Conservation (phyloP, 192 early-diverging fungal species). For the Coemansia sp. region DNA sequence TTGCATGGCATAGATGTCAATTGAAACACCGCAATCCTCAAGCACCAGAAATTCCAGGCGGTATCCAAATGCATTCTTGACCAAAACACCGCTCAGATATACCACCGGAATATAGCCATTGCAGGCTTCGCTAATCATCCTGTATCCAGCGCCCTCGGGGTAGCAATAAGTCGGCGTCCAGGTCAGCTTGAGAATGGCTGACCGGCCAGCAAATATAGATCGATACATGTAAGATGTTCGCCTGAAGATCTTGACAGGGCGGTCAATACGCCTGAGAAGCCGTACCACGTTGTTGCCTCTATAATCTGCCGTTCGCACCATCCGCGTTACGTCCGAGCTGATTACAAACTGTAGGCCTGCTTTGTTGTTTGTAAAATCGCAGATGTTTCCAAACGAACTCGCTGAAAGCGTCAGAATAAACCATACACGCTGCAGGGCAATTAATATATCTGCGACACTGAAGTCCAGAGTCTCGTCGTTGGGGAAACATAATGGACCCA, state of each 20-base stretch:
- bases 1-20: neutral
- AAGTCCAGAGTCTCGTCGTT: neutral
- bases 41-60: slow-evolving; percentile 11
- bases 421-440: neutral
- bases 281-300: neutral
- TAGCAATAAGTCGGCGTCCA: slow-evolving; percentile 5
- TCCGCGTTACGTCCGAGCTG: neutral
- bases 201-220: neutral
- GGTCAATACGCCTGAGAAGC: neutral
- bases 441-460: neutral
- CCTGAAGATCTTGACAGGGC: neutral
- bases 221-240: neutral
- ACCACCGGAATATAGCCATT: neutral
- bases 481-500: slow-evolving; percentile 2
- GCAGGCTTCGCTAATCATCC: neutral
- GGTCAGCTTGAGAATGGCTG: slow-evolving; percentile 5
- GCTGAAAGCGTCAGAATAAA: neutral
- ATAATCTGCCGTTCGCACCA: neutral
- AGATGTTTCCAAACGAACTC: neutral
- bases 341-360: neutral
- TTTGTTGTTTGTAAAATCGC: neutral
- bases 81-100: neutral
- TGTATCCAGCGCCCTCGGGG: slow-evolving; percentile 21
- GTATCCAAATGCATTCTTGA: slow-evolving; percentile 6
- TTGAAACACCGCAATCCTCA: slow-evolving; percentile 8